Base-by-base conservation (phyloP, 148 eudicot species). In the Dysphania ambrosioides region DNA sequence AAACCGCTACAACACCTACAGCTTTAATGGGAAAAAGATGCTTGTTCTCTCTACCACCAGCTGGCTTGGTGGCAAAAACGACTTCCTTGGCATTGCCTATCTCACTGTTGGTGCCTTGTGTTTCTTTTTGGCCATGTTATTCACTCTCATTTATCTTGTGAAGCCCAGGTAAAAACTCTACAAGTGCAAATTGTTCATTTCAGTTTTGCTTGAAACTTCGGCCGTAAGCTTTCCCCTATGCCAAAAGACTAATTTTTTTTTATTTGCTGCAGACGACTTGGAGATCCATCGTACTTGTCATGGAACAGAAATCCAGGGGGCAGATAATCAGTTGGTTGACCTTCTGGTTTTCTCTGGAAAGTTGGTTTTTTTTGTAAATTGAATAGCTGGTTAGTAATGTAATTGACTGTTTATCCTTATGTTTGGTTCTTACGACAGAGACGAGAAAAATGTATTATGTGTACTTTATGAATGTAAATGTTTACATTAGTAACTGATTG, bases 31-130 rank as follows among this genome's bases (percentile, higher is more conserved):
- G 64, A 94, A 89, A 87, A 94, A 94, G 85, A 90, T 84, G 86
- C 86, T 90, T 72, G 98, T 91, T 70, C 97, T 94, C 15, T 94
- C 98, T 15, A 94, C 98, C 59, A 90, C 98, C 51, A 94, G 92
- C 70, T 94, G 97, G 97, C 87, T 94, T 36, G 98, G 98, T 31
- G 98, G 98, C 68, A 91, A 91, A 83, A 94, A 94, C 70, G 85
- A 90, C 79, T 94, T 94, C 82, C 89, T 94, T 42, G 97, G 98
- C 72, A 90, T 94, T 40, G 98, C 96, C n/a, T 91, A 94, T 75
- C 88, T 94, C 74, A 85, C 97, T 35, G 97, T 94, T 11, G 98
- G 97, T 11, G 96, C 96, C 62, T 74, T 94, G 76, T 91, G 98
- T 85, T 85, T 91, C 81, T 84, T 83, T 60, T 84, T 94, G 67